phyloP scores from a whole-genome alignment of 2,329 filamentous ascomycete genomes.

The Zymoseptoria pseudotritici region DNA sequence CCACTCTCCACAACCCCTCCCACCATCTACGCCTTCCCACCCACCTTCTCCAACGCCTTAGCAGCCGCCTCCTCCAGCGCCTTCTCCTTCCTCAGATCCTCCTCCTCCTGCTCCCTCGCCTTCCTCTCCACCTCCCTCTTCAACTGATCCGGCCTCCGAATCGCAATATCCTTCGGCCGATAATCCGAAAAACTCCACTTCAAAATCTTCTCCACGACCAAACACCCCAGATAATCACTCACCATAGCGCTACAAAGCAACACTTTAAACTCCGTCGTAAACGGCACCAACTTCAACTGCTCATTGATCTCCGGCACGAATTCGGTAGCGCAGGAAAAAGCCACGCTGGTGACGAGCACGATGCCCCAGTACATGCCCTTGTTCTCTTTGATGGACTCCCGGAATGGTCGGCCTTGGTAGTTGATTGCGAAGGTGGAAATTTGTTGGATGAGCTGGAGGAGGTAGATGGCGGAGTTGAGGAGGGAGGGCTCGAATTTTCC shows the following conservation, averaged over 20 bases:
- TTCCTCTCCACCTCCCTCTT: constrained; percentile 65
- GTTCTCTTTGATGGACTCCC: constrained; percentile 91
- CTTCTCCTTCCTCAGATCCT: constrained; percentile 32
- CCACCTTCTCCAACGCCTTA: constrained; percentile 18
- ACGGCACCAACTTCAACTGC: constrained; percentile 85
- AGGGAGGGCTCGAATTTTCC: constrained; percentile 89
- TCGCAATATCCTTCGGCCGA: constrained; percentile 85
- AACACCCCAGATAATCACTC: constrained; percentile 80
- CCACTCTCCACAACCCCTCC: background rate
- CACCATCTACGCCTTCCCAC: background rate
- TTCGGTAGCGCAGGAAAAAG: constrained; percentile 90
- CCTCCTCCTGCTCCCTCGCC: constrained; percentile 39
- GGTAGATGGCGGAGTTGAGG: constrained; percentile 93
- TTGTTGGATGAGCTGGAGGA: constrained; percentile 95
- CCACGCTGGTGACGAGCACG: constrained; percentile 77
- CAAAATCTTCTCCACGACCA: constrained; percentile 74
- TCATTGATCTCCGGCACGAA: constrained; percentile 93
- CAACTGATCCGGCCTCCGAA: constrained; percentile 78
- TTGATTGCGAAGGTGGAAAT: constrained; percentile 99
- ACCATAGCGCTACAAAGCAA: constrained; percentile 81
- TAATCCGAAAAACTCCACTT: constrained; percentile 87
- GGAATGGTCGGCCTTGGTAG: constrained; percentile 97
- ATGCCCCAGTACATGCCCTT: constrained; percentile 98
- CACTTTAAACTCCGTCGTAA: constrained; percentile 78
- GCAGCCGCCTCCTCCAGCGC: constrained; percentile 27